Evolutionary conservation across 106 monocot species (phyloP), one percentile per base, ranked within the genome.

Genomic region (Dendrobium catenatum): DNA sequence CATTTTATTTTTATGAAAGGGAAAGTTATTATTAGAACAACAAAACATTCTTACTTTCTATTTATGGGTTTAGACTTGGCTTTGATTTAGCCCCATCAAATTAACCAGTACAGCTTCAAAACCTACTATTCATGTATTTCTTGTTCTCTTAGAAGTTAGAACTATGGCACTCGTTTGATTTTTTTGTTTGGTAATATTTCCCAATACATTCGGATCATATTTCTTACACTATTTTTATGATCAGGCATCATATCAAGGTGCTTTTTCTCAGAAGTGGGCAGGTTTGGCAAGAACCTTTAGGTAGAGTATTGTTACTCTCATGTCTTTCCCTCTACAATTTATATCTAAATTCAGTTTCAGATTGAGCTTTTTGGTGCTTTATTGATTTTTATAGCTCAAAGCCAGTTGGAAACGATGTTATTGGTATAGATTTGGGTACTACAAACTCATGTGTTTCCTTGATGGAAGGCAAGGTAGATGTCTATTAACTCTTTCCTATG

Each of bases 361-460:
- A 20, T 20, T 9, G 24, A 47, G 20, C 51, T 51, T 13, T 76
- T 49, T 51, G 27, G 17, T 70, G 17, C 13, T 76, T 76, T 47
- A 1, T 76, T 44, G 4, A 59, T 78, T 4, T 75, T 47, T 74
- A 95, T 74, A 95, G 92, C 87, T 93, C 92, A 18, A 90, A 80
- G 24, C 89, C 90, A 9, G 86, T 73, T 72, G 87, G 86, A 20
- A 80, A 73, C 72, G 89, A 93, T 86, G 89, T 92, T 22, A 86
- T 92, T 59, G 92, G 92, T 33, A 89, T 95, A 26, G 92, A 92
- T 80, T 81, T 95, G 87, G 94, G 94, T 9, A 95, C 94, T 13
- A 95, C 94, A 20, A 95, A 95, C 64, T 95, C 94, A 11, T 95
- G 94, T 76, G 92, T 95, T 4, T 85, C 94, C 42, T 85, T 95